Conservation (phyloP, 371 early-diverging fungal genomes). For the Blakeslea trispora region DNA sequence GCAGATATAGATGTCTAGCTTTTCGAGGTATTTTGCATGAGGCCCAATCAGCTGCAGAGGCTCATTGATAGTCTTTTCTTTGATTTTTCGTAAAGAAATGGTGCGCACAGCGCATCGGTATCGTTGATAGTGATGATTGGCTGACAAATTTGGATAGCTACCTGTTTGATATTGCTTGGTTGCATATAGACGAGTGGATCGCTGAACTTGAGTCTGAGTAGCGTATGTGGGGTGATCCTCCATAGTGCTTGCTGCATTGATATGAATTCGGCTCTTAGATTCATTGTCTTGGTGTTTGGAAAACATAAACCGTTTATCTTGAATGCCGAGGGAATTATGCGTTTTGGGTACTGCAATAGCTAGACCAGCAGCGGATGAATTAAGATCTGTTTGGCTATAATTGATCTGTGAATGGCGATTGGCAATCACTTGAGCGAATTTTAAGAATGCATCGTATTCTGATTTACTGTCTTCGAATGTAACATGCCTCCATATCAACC, state of each 20-base stretch:
- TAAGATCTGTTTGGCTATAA: not conserved
- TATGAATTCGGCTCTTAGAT: no score
- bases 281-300: no score
- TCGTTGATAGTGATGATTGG: no score
- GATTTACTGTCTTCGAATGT: slow-evolving; percentile 30
- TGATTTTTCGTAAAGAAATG: slow-evolving; percentile 37
- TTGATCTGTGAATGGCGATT: slow-evolving; percentile 1
- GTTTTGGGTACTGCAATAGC: slow-evolving; percentile 18
- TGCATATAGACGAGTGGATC: no score
- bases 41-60: slow-evolving; percentile 33
- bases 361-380: slow-evolving; percentile 8
- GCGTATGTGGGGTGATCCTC: no score
- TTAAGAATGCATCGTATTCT: slow-evolving; percentile 20
- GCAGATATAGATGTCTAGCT: slow-evolving; percentile 47
- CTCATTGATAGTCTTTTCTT: slow-evolving; percentile 32
- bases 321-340: not conserved
- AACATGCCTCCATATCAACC: slow-evolving; percentile 25
- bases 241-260: no score
- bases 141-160: no score
- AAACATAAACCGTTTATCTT: not conserved
- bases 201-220: no score
- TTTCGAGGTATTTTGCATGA: slow-evolving; percentile 27
- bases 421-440: slow-evolving; percentile 18
- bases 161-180: no score
- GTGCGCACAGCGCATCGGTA: no score